These are phyloP conservation scores for Tremella mesenterica DNA, from an alignment of 768 basidiomycete genomes.

Conservation along the genomic window DNA sequence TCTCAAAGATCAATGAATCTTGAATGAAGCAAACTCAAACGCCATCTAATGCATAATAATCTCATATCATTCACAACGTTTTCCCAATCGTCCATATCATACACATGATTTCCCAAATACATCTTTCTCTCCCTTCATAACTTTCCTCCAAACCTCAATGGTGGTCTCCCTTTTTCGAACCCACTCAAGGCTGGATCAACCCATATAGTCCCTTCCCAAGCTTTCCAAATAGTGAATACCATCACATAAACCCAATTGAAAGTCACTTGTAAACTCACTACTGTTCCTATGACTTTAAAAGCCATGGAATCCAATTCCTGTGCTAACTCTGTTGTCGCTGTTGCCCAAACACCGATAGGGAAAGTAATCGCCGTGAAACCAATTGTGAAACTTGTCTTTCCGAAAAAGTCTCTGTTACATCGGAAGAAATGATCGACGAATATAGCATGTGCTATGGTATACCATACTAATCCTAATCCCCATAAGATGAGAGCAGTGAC, in stretches of 20 bases:
- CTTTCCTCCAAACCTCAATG: neutral
- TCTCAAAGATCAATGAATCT: no score
- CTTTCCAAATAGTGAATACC: constrained; percentile 21
- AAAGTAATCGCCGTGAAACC: constrained; percentile 37
- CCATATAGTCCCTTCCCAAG: constrained; percentile 30
- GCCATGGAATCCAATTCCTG: constrained; percentile 33
- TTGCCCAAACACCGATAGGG: constrained; percentile 38
- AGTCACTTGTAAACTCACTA: constrained; percentile 29
- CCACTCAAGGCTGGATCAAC: constrained; percentile 13
- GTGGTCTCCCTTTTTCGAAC: neutral
- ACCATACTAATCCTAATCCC: constrained; percentile 41
- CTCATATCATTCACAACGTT: no score
- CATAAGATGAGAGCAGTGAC: constrained; percentile 36
- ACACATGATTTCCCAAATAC: no score
- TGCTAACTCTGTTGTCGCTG: constrained; percentile 32
- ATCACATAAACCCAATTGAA: constrained; percentile 37
- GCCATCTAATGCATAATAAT: no score
- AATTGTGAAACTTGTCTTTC: constrained; percentile 15
- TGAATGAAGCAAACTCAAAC: no score
- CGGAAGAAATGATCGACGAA: constrained; percentile 15
- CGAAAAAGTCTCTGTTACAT: constrained; percentile 18
- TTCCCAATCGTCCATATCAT: no score
- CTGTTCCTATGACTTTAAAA: constrained; percentile 37
- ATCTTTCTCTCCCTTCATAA: neutral
- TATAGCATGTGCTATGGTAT: constrained; percentile 28